Evolutionary conservation across 352 stramenopile genomes (phyloP), one percentile per base, ranked within the genome.

Genomic region (Phytophthora fragariae): DNA sequence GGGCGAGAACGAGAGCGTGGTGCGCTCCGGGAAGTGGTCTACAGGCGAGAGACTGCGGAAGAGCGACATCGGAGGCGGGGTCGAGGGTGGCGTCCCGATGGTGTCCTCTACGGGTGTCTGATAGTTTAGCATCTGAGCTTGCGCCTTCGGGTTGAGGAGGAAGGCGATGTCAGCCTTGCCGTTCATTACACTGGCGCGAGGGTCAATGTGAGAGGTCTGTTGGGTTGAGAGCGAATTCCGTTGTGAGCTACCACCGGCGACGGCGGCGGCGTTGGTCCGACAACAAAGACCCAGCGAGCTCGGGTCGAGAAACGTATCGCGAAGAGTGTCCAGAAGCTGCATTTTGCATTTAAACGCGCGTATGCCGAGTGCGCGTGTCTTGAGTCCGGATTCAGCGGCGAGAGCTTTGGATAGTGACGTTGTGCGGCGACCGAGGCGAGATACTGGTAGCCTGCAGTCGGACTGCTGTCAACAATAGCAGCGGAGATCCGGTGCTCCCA

Each of bases 151-250:
- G 44, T 82, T 82, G 52, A 82, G 75, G 62, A 82, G 72, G 68
- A 80, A 82, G 53, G 72, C 75, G 75, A 82, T 82, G 70, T 82
- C 72, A 57, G 75, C 65, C 62, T 82, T 82, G 62, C 55, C 62
- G 68, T 73, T 75, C 75, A 82, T 82, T 63, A 10, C 44, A 29
- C 50, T 35, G 24, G 24, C 58, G 39, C 46, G 46, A 19, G 46
- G 46, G 14, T 53, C 17, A 24, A 24, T 44, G 44, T 12, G 39
- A 46, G 41, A 57, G 37, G 21, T 60, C 24, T 73, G 52, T 17
- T 6, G n/a, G 35, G 50, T 37, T 33, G 39, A 44, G 54, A 33
- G 53, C n/a, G 5, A 69, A 62, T 69, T 68, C 27, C 24, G 52
- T 72, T 72, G 21, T 73, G 67, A 73, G 50, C 59, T 55, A 52